Evolutionary conservation across 179 eudicot genomes (phyloP).

Genomic region (Amaranthus tricolor): DNA sequence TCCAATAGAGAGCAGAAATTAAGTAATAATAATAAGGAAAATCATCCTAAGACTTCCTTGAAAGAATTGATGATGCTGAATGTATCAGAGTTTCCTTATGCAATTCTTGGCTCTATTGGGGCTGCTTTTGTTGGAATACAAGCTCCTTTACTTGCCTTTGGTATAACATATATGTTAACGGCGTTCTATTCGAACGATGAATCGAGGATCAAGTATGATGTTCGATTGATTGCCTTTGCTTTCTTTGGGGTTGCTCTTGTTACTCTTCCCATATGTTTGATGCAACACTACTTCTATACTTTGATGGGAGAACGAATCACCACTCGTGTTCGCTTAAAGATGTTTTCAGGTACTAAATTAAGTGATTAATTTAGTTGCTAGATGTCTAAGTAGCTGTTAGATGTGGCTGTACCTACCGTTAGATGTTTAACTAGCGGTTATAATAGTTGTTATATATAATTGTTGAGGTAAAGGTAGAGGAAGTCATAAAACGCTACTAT

Average conservation of each 20-base stretch:
- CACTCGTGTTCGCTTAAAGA: conserved; percentile 44
- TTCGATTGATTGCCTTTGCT: conserved; percentile 26
- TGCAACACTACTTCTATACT: conserved; percentile 57
- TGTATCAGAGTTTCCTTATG: conserved; percentile 51
- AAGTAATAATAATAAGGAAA: background rate
- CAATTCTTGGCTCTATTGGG: conserved; percentile 54
- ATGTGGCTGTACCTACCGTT: background rate
- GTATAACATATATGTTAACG: conserved; percentile 50
- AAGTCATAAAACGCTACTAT: too few relatives aligned
- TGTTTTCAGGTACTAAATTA: conserved; percentile 58
- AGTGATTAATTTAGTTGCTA: background rate
- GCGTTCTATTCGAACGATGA: conserved; percentile 50
- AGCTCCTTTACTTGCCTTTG: conserved; percentile 60
- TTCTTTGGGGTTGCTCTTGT: conserved; percentile 46
- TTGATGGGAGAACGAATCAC: conserved; percentile 75
- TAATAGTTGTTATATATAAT: too few relatives aligned
- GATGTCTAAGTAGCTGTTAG: background rate
- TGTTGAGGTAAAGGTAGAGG: too few relatives aligned
- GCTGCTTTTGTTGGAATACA: conserved; percentile 54
- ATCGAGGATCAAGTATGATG: conserved; percentile 40
- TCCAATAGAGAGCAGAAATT: conserved; percentile 16
- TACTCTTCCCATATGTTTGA: conserved; percentile 44
- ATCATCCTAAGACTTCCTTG: conserved; percentile 26
- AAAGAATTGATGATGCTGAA: conserved; percentile 51
- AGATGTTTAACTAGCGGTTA: background rate